Percentiles rank a stretch among this genome's conserved stretches.
phyloP scores from a whole-genome alignment of 2,329 filamentous ascomycete genomes.

The Aspergillus sp. region DNA sequence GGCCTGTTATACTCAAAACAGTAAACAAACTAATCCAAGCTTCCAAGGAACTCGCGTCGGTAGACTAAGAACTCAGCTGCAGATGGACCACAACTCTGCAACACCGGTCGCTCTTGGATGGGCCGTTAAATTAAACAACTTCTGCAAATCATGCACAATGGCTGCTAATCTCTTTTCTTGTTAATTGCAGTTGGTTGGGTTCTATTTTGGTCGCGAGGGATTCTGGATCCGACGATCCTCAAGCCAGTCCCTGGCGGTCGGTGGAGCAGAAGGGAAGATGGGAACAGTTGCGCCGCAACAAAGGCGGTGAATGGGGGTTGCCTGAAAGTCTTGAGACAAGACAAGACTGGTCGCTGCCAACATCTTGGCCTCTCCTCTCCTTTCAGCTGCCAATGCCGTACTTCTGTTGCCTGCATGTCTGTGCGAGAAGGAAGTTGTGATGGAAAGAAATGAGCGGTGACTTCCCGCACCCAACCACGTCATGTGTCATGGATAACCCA shows the following conservation, averaged over 20 bases:
- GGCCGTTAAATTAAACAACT: neutral
- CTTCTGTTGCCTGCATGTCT: neutral
- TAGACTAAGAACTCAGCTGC: neutral
- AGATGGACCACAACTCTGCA: neutral
- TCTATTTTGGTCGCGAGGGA: neutral
- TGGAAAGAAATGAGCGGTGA: neutral
- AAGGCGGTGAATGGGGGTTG: constrained; percentile 2
- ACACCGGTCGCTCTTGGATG: neutral
- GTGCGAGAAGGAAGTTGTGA: neutral
- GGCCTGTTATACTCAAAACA: neutral
- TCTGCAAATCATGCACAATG: neutral
- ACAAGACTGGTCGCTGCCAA: neutral
- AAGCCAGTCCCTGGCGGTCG: neutral
- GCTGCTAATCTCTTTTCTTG: neutral
- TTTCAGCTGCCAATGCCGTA: too few relatives aligned
- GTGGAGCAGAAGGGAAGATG: neutral
- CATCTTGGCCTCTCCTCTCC: neutral
- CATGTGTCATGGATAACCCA: neutral
- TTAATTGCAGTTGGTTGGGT: neutral
- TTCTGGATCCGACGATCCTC: neutral
- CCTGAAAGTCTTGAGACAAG: neutral
- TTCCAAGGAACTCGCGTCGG: neutral
- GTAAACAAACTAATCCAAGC: neutral
- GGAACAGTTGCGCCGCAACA: constrained; percentile 9
- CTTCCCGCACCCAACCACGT: neutral